A percentile compares a stretch with the other conserved stretches of the same genome.
These are phyloP conservation scores for Pestalotiopsis sp. DNA, from an alignment of 2,329 filamentous ascomycete genomes.

Conservation along the genomic window DNA sequence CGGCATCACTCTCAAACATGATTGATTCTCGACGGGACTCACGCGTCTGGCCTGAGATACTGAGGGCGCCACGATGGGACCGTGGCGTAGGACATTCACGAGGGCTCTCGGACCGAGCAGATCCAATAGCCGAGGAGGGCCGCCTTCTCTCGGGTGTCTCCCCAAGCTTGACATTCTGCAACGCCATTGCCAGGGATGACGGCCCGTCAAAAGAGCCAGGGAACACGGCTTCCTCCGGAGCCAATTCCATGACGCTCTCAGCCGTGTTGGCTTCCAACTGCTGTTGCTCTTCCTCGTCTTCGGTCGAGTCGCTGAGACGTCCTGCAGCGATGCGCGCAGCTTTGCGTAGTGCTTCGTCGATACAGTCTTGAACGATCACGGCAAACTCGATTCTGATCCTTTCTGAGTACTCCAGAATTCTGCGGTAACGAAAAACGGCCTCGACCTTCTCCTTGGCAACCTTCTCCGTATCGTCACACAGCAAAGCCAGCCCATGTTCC, in stretches of 20 bases:
- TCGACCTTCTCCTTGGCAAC: conserved; percentile 89
- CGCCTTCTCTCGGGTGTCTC: conserved; percentile 43
- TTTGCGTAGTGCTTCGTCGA: conserved; percentile 87
- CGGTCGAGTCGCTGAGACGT: conserved; percentile 77
- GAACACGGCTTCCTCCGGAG: conserved; percentile 58
- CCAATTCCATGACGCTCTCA: conserved; percentile 38
- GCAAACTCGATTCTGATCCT: conserved; percentile 94
- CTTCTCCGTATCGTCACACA: conserved; percentile 90
- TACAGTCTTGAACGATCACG: conserved; percentile 91
- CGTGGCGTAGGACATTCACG: conserved; percentile 88
- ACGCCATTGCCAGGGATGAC: conserved; percentile 58
- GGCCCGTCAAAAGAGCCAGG: conserved; percentile 60
- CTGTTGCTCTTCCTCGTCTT: conserved; percentile 49
- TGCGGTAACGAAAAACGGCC: conserved; percentile 85
- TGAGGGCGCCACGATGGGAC: conserved; percentile 69
- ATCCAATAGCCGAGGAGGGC: conserved; percentile 67
- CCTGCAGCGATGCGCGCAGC: conserved; percentile 86
- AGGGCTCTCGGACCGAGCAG: conserved; percentile 86
- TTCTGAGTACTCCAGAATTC: conserved; percentile 94
- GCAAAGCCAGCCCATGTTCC: conserved; percentile 82
- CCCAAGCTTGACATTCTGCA: conserved; percentile 46
- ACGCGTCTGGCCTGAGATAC: conserved; percentile 59
- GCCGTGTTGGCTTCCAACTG: conserved; percentile 46
- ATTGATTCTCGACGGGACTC: conserved; percentile 77
- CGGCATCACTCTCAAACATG: conserved; percentile 80